Evolutionary conservation across 106 monocot genomes (phyloP).

Genomic region (Agapanthus africanus): DNA sequence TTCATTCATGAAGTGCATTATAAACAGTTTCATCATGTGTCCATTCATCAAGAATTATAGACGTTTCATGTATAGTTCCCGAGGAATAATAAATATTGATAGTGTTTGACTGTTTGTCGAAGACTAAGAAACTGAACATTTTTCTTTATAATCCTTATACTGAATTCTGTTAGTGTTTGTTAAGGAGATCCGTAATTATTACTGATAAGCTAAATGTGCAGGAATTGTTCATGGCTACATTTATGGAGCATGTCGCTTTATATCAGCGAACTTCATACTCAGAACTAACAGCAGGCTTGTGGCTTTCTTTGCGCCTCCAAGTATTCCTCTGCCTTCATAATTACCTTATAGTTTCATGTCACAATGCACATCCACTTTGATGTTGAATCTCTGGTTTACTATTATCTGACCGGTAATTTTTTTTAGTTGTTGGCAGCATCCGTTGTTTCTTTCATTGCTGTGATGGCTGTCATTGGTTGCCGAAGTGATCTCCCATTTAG

Average conservation of each 20-base stretch:
- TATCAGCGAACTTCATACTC: conserved; percentile 88
- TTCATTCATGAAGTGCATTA: neutral
- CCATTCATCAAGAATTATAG: too few species aligned
- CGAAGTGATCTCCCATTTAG: conserved; percentile 47
- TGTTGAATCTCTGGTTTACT: too few species aligned
- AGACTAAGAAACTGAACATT: neutral
- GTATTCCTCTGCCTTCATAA: conserved; percentile 32
- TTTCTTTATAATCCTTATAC: neutral
- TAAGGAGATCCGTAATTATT: neutral
- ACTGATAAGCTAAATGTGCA: conserved; percentile 21
- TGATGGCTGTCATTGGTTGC: conserved; percentile 66
- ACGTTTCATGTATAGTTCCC: too few species aligned
- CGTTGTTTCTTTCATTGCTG: conserved; percentile 67
- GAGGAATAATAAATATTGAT: too few species aligned
- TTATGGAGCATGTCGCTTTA: conserved; percentile 52
- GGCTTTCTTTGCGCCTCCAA: conserved; percentile 96
- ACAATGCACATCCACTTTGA: too few species aligned
- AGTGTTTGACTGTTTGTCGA: neutral
- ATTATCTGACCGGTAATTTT: conserved; percentile 19
- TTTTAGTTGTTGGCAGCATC: conserved; percentile 81
- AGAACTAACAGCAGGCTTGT: conserved; percentile 73
- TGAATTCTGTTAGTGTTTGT: neutral
- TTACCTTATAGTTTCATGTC: conserved; percentile 1
- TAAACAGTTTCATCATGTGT: neutral
- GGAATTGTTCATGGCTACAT: conserved; percentile 76